Evolutionary conservation across 106 monocot genomes (phyloP), one percentile per base, ranked within the genome.

Genomic region (Amphibolis antarctica): DNA sequence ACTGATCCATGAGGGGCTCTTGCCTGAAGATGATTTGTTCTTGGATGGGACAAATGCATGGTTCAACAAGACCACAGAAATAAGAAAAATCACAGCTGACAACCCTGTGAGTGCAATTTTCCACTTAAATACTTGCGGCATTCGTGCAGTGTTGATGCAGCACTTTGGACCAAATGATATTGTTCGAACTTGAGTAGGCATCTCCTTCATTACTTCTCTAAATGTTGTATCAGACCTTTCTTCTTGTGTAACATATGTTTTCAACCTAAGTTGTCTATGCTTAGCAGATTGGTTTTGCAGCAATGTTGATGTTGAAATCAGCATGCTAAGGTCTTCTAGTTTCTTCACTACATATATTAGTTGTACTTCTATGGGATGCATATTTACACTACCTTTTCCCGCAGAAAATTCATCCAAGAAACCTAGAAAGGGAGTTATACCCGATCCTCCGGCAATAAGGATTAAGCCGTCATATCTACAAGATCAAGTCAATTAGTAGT

Each of bases 371-470:
- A 26, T 58, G 25, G 75, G 53, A 53, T 28, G n/a, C 28, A 9
- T 63, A 5, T 51, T 55, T 44, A 21, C 29, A 19, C 13, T 53
- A 17, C 45, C 28, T 18, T 73, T 73, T 52, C 71, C 68, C 4
- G 82, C 69, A 62, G 84, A 56, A 56, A 69, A 31, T 36, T 88
- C 88, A 45, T 78, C 74, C 54, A 92, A 46, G 65, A 92, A 78
- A 75, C 92, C 82, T 59, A 92, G 61, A 20, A 85, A 82, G 49
- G 92, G 92, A 59, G 88, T 82, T 59, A 92, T 76, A 17, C 92
- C 92, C 0, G 92, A 84, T 63, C 92, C 92, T 52, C 88, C 92
- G 0, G 88, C 92, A 53, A 92, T 29, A 43, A 92, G 66, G 55
- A 92, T 21, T 43, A 92, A 66, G 28, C 59, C 78, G n/a, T 82